Conservation (phyloP, 2,329 filamentous ascomycete genomes). For the Neofusicoccum sp. region DNA sequence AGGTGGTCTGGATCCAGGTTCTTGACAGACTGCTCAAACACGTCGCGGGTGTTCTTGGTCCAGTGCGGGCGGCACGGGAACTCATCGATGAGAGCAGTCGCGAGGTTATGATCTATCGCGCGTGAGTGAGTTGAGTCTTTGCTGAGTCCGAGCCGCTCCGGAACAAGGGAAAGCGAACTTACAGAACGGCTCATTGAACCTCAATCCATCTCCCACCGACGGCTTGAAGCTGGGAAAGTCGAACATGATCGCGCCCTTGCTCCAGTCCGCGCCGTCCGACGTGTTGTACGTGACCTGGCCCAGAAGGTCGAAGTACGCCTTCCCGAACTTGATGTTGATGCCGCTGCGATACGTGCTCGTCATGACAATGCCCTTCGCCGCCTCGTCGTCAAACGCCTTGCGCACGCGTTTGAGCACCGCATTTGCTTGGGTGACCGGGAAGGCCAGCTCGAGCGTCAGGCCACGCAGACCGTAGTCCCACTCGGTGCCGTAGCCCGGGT, state of each 20-base stretch:
- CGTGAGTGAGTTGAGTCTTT: too few relatives aligned
- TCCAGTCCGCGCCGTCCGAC: conserved; percentile 53
- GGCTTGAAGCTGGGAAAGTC: conserved; percentile 56
- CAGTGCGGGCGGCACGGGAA: conserved; percentile 57
- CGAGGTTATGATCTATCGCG: conserved; percentile 44
- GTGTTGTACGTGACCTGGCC: conserved; percentile 55
- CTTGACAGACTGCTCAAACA: conserved; percentile 49
- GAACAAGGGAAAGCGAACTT: not conserved
- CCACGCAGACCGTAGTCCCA: conserved; percentile 24
- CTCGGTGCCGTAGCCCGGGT: conserved; percentile 39
- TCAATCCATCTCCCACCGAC: conserved; percentile 47
- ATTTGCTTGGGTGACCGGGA: conserved; percentile 55
- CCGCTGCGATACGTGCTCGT: conserved; percentile 55
- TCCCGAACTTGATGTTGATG: conserved; percentile 58
- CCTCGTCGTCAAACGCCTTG: conserved; percentile 52
- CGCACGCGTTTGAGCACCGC: conserved; percentile 53
- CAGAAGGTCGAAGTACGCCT: conserved; percentile 52
- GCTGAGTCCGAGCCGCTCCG: too few relatives aligned
- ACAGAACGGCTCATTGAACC: conserved; percentile 57
- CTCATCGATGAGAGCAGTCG: conserved; percentile 51
- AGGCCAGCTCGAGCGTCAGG: conserved; percentile 55
- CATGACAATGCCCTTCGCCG: conserved; percentile 49
- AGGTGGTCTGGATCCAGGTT: conserved; percentile 53
- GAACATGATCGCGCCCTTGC: conserved; percentile 56
- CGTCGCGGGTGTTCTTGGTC: conserved; percentile 57